Evolutionary conservation across 805 yeast genomes (phyloP).

Genomic region (Cyberlindnera americana): DNA sequence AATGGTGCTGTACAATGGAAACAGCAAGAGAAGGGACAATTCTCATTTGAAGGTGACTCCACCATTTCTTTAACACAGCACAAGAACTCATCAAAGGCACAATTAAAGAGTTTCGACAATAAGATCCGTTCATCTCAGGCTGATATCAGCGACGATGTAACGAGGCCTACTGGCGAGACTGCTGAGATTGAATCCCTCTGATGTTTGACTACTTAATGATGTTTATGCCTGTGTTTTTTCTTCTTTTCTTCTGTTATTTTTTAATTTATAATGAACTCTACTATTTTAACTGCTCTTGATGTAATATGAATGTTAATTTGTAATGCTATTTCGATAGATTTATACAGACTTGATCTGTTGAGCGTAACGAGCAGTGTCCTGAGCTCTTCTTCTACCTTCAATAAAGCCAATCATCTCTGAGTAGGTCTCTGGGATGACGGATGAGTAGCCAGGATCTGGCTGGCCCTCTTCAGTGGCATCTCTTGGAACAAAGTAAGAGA

Average conservation of each 20-base stretch:
- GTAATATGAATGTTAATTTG: not conserved
- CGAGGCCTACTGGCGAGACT: conserved; percentile 23
- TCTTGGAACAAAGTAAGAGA: conserved; percentile 81
- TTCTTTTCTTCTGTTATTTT: not conserved
- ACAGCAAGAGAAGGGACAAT: conserved; percentile 18
- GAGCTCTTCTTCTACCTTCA: conserved; percentile 87
- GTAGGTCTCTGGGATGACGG: conserved; percentile 84
- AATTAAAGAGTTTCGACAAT: conserved; percentile 34
- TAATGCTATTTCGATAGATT: not conserved
- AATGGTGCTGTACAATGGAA: conserved; percentile 25
- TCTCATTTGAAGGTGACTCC: conserved; percentile 28
- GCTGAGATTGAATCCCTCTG: conserved; percentile 30
- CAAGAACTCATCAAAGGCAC: conserved; percentile 27
- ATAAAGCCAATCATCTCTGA: conserved; percentile 90
- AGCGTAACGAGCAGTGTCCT: conserved; percentile 70
- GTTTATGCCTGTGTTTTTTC: conserved; percentile 3
- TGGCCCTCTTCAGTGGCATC: conserved; percentile 35
- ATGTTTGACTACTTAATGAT: conserved; percentile 1
- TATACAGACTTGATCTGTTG: conserved; percentile 35
- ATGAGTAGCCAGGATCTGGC: conserved; percentile 53
- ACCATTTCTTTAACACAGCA: conserved; percentile 26
- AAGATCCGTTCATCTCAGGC: conserved; percentile 30
- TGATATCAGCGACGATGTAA: conserved; percentile 30
- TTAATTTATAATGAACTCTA: not conserved
- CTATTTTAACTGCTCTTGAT: too few species aligned